Base-by-base conservation (phyloP, 352 stramenopile species). In the Blastocystis sp. region DNA sequence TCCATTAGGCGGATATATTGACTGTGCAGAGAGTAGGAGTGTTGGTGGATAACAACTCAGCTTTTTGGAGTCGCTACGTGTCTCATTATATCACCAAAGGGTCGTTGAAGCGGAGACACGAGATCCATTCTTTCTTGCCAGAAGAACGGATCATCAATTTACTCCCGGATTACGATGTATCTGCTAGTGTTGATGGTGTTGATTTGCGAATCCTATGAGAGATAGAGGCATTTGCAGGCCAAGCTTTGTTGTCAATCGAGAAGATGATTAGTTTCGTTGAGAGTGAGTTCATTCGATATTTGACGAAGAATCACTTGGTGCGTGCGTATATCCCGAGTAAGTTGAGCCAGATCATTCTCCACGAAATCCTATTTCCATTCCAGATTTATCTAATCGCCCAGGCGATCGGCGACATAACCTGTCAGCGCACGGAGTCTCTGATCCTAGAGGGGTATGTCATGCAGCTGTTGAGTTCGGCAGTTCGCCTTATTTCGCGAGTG, bases 11-110 rank as follows among this genome's bases (percentile, higher is more conserved):
- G 66, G 62, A 0, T 77, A 29, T 23, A 18, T 55, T 18, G 43
- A 79, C 47, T 88, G 66, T 54, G 45, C 73, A 1, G 73, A 84
- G 50, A 84, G 62, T 73, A 45, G n/a, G 8, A 5, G n/a, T 8
- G 8, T 20, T 18, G 20, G 62, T 43, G 62, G 18, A 18, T 7
- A 63, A 7, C 39, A 26, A 39, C 1, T 8, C 61, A 79, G 69
- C 77, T 20, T 88, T 68, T 23, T 88, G 77, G 77, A 88, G 77
- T 53, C 77, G 77, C 11, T 88, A 88, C 23, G 77, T 77, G 26
- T 29, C 62, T 18, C 62, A 88, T 29, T 88, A 88, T 29, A 34
- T 88, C 45, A 13, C 29, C 15, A 2, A 7, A 54, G n/a, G 56
- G 9, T 26, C 23, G 18, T 9, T 56, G n/a, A 5, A 26, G 20